Conservation (phyloP, 768 basidiomycete genomes). For the Podaxis rugospora region DNA sequence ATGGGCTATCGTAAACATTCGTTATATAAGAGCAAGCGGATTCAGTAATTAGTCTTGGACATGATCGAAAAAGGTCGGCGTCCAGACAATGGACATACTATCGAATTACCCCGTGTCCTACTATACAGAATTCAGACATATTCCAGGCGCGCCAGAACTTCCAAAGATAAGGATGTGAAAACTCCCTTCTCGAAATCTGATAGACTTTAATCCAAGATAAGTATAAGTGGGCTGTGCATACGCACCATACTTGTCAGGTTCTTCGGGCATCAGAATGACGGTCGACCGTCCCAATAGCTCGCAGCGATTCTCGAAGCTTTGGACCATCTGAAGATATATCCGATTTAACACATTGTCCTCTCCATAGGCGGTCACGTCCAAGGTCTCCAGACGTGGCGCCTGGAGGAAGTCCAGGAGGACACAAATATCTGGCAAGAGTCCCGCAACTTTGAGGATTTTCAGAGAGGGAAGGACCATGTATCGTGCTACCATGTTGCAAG, state of each 20-base stretch:
- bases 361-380: neutral
- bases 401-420: neutral
- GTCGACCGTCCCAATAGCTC: neutral
- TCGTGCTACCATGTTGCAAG: neutral
- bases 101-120: too few relatives aligned
- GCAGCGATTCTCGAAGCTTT: neutral
- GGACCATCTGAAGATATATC: neutral
- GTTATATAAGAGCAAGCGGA: too few relatives aligned
- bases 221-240: neutral
- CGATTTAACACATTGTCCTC: neutral
- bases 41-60: too few relatives aligned
- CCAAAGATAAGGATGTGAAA: neutral
- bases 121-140: neutral
- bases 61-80: too few relatives aligned
- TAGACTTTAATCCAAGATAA: neutral
- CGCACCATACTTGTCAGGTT: neutral
- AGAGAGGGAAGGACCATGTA: neutral
- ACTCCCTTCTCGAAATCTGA: neutral
- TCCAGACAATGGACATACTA: too few relatives aligned
- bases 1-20: too few relatives aligned
- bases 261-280: neutral
- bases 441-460: neutral
- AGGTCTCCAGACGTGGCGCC: neutral
- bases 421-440: slow-evolving; percentile 3
- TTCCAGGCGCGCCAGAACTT: neutral